These are phyloP conservation scores for Waitea zeae DNA, from an alignment of 1,284 basidiomycete genomes.

Conservation along the genomic window DNA sequence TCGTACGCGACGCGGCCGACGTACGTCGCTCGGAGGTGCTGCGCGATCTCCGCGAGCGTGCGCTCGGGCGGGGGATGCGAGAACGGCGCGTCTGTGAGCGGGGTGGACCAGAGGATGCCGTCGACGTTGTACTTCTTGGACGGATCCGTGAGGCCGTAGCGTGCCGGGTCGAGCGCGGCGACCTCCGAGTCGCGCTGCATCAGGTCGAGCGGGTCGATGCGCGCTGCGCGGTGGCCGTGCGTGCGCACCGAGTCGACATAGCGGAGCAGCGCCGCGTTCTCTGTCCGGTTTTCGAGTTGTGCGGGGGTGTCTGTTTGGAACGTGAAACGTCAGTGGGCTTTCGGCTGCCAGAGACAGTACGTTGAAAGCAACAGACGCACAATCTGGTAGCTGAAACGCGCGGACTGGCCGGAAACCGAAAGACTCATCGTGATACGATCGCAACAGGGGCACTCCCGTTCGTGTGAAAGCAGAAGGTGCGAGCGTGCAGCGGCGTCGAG, in stretches of 20 bases:
- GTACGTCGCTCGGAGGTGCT: slow-evolving; percentile 57
- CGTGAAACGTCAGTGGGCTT: not conserved
- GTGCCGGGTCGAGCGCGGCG: slow-evolving; percentile 57
- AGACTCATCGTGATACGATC: slow-evolving; percentile 71
- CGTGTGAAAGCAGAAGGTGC: too few species aligned
- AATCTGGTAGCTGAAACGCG: slow-evolving; percentile 55
- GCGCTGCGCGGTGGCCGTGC: slow-evolving; percentile 66
- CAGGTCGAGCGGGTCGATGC: slow-evolving; percentile 75
- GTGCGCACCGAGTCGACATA: slow-evolving; percentile 77
- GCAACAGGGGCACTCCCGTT: too few species aligned
- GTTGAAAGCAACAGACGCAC: slow-evolving; percentile 22
- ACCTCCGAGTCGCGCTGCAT: slow-evolving; percentile 77
- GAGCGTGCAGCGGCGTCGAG: too few species aligned
- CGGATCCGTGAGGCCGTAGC: slow-evolving; percentile 55
- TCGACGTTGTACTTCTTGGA: slow-evolving; percentile 48
- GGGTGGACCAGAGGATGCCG: slow-evolving; percentile 63
- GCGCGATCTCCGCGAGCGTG: slow-evolving; percentile 48
- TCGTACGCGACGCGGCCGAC: slow-evolving; percentile 77
- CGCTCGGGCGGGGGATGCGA: slow-evolving; percentile 23
- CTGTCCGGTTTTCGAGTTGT: slow-evolving; percentile 59
- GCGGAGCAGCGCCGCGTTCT: slow-evolving; percentile 65
- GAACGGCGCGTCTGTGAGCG: slow-evolving; percentile 11
- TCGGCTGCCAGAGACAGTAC: not conserved
- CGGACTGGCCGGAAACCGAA: slow-evolving; percentile 62
- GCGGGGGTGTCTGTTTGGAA: slow-evolving; percentile 40